These are phyloP conservation scores for Pseudomassariella vexata DNA, from an alignment of 2,329 filamentous ascomycete species.

Conservation along the genomic window DNA sequence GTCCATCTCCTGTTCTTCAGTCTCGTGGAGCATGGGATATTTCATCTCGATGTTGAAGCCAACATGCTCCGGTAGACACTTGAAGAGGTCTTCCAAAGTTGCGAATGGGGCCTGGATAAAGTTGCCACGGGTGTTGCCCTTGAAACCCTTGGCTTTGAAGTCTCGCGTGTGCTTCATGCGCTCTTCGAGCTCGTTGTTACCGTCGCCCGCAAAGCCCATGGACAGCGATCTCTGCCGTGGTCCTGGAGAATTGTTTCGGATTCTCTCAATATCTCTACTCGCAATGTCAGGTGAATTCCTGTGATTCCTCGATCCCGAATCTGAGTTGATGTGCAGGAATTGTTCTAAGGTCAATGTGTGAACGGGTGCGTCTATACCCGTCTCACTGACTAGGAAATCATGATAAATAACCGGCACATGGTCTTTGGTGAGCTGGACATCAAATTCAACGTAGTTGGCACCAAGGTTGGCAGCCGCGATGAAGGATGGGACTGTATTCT, in stretches of 20 bases:
- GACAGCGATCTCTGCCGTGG: slow-evolving; percentile 47
- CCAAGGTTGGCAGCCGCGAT: slow-evolving; percentile 93
- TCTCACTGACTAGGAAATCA: slow-evolving; percentile 96
- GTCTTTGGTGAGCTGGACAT: slow-evolving; percentile 98
- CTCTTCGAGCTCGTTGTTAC: slow-evolving; percentile 50
- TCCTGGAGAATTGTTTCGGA: slow-evolving; percentile 23
- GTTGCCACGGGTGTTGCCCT: slow-evolving; percentile 87
- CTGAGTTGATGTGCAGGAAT: slow-evolving; percentile 79
- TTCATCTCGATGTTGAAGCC: slow-evolving; percentile 99
- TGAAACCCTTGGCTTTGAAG: slow-evolving; percentile 92
- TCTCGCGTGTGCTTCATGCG: slow-evolving; percentile 96
- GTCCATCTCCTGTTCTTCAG: slow-evolving; percentile 93
- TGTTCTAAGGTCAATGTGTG: slow-evolving; percentile 93
- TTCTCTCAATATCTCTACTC: slow-evolving; percentile 18
- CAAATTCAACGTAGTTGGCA: slow-evolving; percentile 68
- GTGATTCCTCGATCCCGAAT: slow-evolving; percentile 37
- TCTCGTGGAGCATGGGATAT: slow-evolving; percentile 96
- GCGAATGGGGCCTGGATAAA: slow-evolving; percentile 96
- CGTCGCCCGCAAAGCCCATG: slow-evolving; percentile 43
- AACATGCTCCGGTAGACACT: slow-evolving; percentile 71
- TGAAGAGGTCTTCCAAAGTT: slow-evolving; percentile 89
- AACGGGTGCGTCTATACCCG: slow-evolving; percentile 92
- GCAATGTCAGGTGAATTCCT: slow-evolving; percentile 18
- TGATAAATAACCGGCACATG: slow-evolving; percentile 98
- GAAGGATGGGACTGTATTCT: slow-evolving; percentile 94